A percentile compares a stretch with the other conserved stretches of the same genome.
Evolutionary conservation across 2,329 filamentous ascomycete genomes (phyloP).

Genomic region (Xylaria hypoxylon): DNA sequence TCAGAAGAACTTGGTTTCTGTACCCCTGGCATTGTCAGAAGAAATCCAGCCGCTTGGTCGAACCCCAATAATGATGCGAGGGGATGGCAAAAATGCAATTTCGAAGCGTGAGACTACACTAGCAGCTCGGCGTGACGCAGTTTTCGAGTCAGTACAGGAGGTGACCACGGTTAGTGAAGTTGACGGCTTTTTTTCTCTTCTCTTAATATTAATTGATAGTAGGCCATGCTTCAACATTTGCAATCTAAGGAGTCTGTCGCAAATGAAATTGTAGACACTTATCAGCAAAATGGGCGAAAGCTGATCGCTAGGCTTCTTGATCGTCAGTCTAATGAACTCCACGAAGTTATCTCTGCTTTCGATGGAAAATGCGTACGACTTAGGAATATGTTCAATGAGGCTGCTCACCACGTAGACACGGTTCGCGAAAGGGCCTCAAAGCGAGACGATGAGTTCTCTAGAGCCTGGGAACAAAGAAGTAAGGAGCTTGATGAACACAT

Average conservation of each 20-base stretch:
- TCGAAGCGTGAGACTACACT: conserved; percentile 28
- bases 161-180: conserved; percentile 28
- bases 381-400: conserved; percentile 17
- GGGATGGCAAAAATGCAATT: not conserved
- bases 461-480: conserved; percentile 9
- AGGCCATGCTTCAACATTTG: conserved; percentile 30
- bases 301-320: conserved; percentile 26
- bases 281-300: conserved; percentile 24
- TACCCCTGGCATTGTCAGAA: not conserved
- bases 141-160: conserved; percentile 28
- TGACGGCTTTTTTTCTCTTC: not conserved
- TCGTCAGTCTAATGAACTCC: conserved; percentile 33
- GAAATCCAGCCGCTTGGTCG: not conserved
- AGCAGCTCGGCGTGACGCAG: conserved; percentile 12
- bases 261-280: conserved; percentile 26
- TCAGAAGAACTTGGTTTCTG: conserved; percentile 3
- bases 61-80: not conserved
- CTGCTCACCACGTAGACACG: conserved; percentile 19
- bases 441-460: not conserved
- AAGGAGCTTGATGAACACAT: conserved; percentile 22
- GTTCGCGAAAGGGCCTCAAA: not conserved
- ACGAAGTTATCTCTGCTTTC: conserved; percentile 17
- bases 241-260: conserved; percentile 28
- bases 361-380: conserved; percentile 27
- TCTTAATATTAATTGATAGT: conserved; percentile 4